Percentiles rank a stretch among this genome's conserved stretches.
Conservation (phyloP, 1,139 yeast genomes). For the Yamadazyma diospyri region DNA sequence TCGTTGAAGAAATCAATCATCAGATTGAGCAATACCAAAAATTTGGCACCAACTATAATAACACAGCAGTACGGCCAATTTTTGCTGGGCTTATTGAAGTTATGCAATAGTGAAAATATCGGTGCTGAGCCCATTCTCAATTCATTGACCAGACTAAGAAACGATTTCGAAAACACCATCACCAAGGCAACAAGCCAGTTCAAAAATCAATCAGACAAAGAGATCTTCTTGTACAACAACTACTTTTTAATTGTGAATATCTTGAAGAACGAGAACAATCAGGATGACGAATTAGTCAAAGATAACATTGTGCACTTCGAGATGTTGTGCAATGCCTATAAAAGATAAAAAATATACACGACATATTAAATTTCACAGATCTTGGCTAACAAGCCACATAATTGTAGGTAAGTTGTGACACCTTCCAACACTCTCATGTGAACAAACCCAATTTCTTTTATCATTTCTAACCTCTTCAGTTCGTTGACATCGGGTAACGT, state of each 20-base stretch:
- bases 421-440: conserved; percentile 95
- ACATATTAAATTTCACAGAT: conserved; percentile 28
- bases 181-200: conserved; percentile 58
- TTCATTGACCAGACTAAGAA: conserved; percentile 64
- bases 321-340: conserved; percentile 59
- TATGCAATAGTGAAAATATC: conserved; percentile 34
- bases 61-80: conserved; percentile 81
- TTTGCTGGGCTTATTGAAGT: conserved; percentile 65
- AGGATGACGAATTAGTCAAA: conserved; percentile 46
- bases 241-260: conserved; percentile 56
- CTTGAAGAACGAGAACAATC: conserved; percentile 42
- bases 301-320: conserved; percentile 62
- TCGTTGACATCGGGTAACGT: conserved; percentile 67
- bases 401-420: conserved; percentile 79
- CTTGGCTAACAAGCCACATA: conserved; percentile 79
- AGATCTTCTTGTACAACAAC: conserved; percentile 73
- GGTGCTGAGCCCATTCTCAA: conserved; percentile 69
- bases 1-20: conserved; percentile 44
- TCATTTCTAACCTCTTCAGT: conserved; percentile 63
- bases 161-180: conserved; percentile 74
- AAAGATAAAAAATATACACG: conserved; percentile 10
- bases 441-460: conserved; percentile 82
- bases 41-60: conserved; percentile 53
- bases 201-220: conserved; percentile 49
- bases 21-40: conserved; percentile 21